Evolutionary conservation across 805 yeast species (phyloP), one percentile per base, ranked within the genome.

Genomic region (Zygotorulaspora florentina): DNA sequence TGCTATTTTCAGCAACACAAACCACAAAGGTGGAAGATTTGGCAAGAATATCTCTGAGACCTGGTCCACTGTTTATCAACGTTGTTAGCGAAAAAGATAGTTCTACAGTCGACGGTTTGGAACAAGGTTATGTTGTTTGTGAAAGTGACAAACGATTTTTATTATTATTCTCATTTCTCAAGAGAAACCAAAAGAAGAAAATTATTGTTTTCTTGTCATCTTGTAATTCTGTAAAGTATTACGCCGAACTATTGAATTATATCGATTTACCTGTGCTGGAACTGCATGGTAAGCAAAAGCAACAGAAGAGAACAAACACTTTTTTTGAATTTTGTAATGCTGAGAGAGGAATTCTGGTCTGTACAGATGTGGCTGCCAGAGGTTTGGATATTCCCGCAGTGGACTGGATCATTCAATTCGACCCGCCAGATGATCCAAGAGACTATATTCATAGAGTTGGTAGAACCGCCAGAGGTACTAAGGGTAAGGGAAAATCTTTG

Each of bases 381-480:
- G 99, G 99, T 18, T 79, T 93, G 55, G 99, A 93, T 73, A 93
- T 93, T 57, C 99, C 99, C 43, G 84, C 95, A 25, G 99, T 93
- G 45, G 99, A 95, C 72, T 93, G 99, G 99, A 93, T 93, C 62
- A 85, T 93, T 54, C 99, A 93, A 74, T 93, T 88, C 63, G 99
- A 93, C 68, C 99, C 99, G 45, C 99, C 99, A 66, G 99, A 93
- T 83, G 99, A 93, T 71, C 99, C 99, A 69, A 83, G 98, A 72
- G 98, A 93, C 70, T 93, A 93, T 67, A 93, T 93, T 57, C 99
- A 93, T 72, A 82, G 99, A 69, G 99, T 93, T 30, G 99, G 99
- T 55, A 84, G 99, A 75, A 93, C 99, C 23, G 99, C 99, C 30
- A 84, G 99, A 74, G 96, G 95, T 54, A 79, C 85, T 10, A 64